Conservation (phyloP, 352 stramenopile genomes). For the Achlya hypogyna region DNA sequence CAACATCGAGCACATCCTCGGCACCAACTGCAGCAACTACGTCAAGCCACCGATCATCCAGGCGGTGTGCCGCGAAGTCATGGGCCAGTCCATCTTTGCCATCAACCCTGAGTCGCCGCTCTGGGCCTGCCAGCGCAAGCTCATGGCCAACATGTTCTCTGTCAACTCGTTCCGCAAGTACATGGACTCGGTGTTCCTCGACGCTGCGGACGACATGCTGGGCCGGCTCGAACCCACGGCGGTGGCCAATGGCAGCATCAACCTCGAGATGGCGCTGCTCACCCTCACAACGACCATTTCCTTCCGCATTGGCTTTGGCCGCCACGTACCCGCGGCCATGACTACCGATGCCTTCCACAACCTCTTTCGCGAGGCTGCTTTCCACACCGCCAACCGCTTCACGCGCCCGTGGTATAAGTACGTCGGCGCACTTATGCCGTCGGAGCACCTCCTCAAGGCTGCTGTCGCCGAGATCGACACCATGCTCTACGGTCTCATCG, state of each 20-base stretch:
- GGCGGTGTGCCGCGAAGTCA: slow-evolving; percentile 52
- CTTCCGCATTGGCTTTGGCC: slow-evolving; percentile 18
- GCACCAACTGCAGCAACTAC: slow-evolving; percentile 61
- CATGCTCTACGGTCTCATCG: slow-evolving; percentile 8
- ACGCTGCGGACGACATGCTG: background rate
- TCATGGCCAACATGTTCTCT: slow-evolving; percentile 20
- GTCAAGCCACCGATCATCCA: slow-evolving; percentile 62
- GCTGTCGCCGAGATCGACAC: slow-evolving; percentile 2
- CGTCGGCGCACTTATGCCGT: slow-evolving; percentile 2
- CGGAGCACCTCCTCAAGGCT: background rate
- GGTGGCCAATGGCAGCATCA: background rate
- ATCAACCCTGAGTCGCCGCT: slow-evolving; percentile 38
- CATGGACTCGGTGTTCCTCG: slow-evolving; percentile 17
- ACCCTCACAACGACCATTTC: slow-evolving; percentile 18
- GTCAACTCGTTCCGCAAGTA: slow-evolving; percentile 22
- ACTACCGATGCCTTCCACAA: slow-evolving; percentile 4
- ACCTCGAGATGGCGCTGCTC: slow-evolving; percentile 11
- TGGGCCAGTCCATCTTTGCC: slow-evolving; percentile 63
- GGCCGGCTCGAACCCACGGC: background rate
- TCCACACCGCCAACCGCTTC: slow-evolving; percentile 16
- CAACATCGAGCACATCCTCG: slow-evolving; percentile 57
- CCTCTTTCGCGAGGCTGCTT: slow-evolving; percentile 13
- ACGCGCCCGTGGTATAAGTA: slow-evolving; percentile 19
- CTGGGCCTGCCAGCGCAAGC: slow-evolving; percentile 17
- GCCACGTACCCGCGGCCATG: slow-evolving; percentile 10